Evolutionary conservation across 2,329 filamentous ascomycete genomes (phyloP).

Genomic region (Alternaria brassicae): DNA sequence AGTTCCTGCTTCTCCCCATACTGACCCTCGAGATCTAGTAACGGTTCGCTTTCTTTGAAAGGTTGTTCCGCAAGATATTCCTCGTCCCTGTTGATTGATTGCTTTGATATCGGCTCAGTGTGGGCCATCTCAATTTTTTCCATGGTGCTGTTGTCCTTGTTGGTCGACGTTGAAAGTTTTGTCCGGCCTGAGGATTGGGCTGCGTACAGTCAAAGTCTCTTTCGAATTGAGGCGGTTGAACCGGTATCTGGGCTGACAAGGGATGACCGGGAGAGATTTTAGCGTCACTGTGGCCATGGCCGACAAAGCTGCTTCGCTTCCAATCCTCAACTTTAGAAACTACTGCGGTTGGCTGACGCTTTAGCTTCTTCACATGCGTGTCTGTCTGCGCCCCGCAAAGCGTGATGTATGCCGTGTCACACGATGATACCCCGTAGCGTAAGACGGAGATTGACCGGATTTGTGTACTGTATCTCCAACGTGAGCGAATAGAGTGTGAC

Average conservation of each 20-base stretch:
- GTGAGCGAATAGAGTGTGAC: neutral
- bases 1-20: slow-evolving; percentile 1
- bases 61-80: neutral
- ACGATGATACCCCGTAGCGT: neutral
- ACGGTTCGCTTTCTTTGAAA: neutral
- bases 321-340: neutral
- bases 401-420: slow-evolving; percentile 3
- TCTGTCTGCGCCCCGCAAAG: neutral
- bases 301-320: neutral
- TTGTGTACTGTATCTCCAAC: neutral
- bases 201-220: neutral
- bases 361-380: neutral
- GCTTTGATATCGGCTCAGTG: neutral
- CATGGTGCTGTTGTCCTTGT: neutral
- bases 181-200: neutral
- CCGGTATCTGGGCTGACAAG: neutral
- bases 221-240: neutral
- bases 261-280: neutral
- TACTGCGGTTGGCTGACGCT: neutral
- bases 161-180: neutral
- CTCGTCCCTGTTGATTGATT: neutral
- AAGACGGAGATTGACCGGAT: neutral
- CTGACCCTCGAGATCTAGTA: slow-evolving; percentile 2
- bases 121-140: neutral
- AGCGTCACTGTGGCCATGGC: neutral